Conservation (phyloP, 768 basidiomycete genomes). For the Rhodotorula paludigena region DNA sequence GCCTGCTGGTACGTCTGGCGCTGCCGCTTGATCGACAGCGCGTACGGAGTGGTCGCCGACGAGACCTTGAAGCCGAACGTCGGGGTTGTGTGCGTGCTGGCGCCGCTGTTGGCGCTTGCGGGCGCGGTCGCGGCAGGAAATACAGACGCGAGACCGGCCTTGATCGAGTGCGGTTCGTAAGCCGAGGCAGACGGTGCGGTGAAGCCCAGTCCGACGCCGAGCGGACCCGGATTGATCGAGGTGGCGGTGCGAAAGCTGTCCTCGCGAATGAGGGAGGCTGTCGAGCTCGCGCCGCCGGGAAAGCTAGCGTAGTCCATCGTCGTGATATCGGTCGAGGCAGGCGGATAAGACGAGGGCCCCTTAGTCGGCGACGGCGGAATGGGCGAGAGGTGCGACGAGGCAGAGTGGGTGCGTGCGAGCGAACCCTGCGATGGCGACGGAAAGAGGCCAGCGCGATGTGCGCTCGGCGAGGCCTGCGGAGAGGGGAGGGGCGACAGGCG, state of each 20-base stretch:
- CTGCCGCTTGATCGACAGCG: conserved; percentile 46
- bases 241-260: conserved; percentile 54
- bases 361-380: background rate
- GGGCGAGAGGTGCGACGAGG: background rate
- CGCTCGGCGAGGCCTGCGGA: background rate
- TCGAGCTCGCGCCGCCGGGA: conserved; percentile 46
- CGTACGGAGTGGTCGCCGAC: conserved; percentile 46
- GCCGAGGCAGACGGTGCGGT: background rate
- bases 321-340: conserved; percentile 28
- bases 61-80: background rate
- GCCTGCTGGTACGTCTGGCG: conserved; percentile 55
- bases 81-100: background rate
- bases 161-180: conserved; percentile 6
- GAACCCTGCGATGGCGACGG: background rate
- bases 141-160: background rate
- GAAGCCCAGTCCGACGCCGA: conserved; percentile 18
- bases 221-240: background rate
- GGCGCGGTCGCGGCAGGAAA: background rate
- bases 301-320: background rate
- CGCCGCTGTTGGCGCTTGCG: background rate
- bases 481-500: conserved; percentile 36
- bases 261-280: conserved; percentile 58
- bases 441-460: conserved; percentile 44
- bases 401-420: background rate
- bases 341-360: conserved; percentile 12